Conservation (phyloP, 306 rosid species). For the Prinsepia uniflora region DNA sequence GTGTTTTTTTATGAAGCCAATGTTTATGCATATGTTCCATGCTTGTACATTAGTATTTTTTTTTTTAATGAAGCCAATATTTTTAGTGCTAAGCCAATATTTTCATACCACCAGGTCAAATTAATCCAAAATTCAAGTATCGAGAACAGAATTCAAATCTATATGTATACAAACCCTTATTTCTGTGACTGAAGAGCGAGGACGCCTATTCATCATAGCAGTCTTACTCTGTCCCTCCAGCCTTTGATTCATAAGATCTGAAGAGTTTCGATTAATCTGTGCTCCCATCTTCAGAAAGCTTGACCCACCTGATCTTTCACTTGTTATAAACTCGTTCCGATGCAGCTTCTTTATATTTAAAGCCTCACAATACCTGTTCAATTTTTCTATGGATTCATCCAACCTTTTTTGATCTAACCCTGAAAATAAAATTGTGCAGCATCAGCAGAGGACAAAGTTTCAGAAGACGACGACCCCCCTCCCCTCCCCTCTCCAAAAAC, state of each 20-base stretch:
- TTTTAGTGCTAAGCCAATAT: neutral
- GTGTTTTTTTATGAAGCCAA: neutral
- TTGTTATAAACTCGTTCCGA: constrained; percentile 54
- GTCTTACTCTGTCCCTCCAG: constrained; percentile 62
- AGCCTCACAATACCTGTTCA: constrained; percentile 65
- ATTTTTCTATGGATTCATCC: constrained; percentile 60
- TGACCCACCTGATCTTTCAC: constrained; percentile 55
- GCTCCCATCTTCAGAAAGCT: constrained; percentile 52
- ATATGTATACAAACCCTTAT: constrained; percentile 48
- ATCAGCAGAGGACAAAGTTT: constrained; percentile 28
- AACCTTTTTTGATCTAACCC: constrained; percentile 53
- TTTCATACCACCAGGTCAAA: neutral
- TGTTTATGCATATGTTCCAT: neutral
- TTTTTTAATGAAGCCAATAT: neutral
- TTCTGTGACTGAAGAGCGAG: constrained; percentile 62
- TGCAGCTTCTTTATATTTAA: constrained; percentile 58
- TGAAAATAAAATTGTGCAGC: constrained; percentile 34
- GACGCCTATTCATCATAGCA: constrained; percentile 54
- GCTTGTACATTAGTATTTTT: neutral
- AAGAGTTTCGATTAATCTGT: constrained; percentile 43
- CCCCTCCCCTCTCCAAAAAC: too few species aligned
- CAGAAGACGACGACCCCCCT: constrained; percentile 6
- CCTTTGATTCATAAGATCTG: constrained; percentile 55
- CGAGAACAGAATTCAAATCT: constrained; percentile 6
- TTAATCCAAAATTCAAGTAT: constrained; percentile 1